Evolutionary conservation across 106 monocot species (phyloP), one percentile per base, ranked within the genome.

Genomic region (Platanthera zijinensis): DNA sequence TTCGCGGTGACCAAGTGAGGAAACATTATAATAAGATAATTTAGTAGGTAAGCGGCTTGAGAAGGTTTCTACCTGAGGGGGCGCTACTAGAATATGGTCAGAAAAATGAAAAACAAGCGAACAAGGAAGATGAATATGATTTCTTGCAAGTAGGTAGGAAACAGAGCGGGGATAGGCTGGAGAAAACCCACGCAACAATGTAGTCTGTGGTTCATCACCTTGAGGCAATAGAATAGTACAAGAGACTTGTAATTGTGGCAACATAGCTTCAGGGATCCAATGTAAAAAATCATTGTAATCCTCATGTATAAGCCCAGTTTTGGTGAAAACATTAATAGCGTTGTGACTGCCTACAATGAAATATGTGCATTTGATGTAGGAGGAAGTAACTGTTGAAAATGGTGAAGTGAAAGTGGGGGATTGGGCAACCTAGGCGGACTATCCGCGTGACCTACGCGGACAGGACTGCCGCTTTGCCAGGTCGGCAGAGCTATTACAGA

Each of bases 151-250:
- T 86, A 74, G 97, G 97, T 3, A 87, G 93, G 76, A 90, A 84
- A 19, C 93, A 97, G 81, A 91, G 84, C 8, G 97, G 94, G 68
- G 97, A 73, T 7, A 87, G 87, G 57, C 48, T 97, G 54, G 86
- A 89, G 73, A 97, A 88, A 74, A 93, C 97, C 53, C 93, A 93
- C 74, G 93, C 91, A 30, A 87, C 93, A 75, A 93, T 97, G 49
- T 91, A 91, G 59, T 97, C 97, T 69, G 94, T 97, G 97, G 97
- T 85, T 61, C 97, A 93, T 50, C 94, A 97, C 76, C 93, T 93
- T 64, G 97, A 97, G 79, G 97, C 97, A 25, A 87, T 93, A 80
- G 97, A 91, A 81, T 93, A 97, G 77, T 97, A 97, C 59, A 52
- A 80, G 12, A 84, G 97, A 76, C 63, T 97, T 84, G 52, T 91